Evolutionary conservation across 257 asterid species (phyloP).

Genomic region (Verbascum thapsus): DNA sequence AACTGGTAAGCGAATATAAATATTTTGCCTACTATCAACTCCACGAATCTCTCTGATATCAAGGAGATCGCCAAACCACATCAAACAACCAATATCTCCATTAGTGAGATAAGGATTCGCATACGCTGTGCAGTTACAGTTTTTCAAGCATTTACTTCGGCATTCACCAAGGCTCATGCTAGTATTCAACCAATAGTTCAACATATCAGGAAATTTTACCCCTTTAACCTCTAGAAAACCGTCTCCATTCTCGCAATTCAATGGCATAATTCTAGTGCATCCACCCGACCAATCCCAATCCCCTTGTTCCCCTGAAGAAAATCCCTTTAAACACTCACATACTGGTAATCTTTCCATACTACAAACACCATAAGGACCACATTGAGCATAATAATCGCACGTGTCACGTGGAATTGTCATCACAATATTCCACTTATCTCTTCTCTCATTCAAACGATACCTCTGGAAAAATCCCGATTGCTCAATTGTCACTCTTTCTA

Average conservation of each 20-base stretch:
- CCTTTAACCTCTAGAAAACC: conserved; percentile 28
- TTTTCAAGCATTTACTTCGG: conserved; percentile 28
- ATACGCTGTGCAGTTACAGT: conserved; percentile 38
- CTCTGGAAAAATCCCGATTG: conserved; percentile 3
- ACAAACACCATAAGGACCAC: conserved; percentile 42
- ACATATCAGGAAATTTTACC: conserved; percentile 35
- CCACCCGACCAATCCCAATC: conserved; percentile 44
- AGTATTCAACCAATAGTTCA: conserved; percentile 20
- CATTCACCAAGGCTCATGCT: conserved; percentile 35
- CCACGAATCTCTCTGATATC: conserved; percentile 18
- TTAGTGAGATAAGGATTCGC: conserved; percentile 33
- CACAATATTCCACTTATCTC: conserved; percentile 29
- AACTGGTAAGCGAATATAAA: conserved; percentile 29
- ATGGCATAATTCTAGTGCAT: conserved; percentile 24
- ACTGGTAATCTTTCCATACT: not conserved
- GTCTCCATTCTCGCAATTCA: conserved; percentile 30
- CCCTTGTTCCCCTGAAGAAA: not conserved
- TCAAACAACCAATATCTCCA: conserved; percentile 35
- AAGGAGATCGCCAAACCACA: conserved; percentile 41
- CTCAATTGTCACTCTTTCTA: conserved; percentile 20
- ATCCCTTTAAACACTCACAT: conserved; percentile 40
- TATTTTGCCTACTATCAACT: conserved; percentile 17
- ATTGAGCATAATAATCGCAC: conserved; percentile 33
- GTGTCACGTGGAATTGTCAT: not conserved
- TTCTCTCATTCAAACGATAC: conserved; percentile 24